Evolutionary conservation across 1,284 basidiomycete genomes (phyloP).

Genomic region (Salmacisia buchloeana): DNA sequence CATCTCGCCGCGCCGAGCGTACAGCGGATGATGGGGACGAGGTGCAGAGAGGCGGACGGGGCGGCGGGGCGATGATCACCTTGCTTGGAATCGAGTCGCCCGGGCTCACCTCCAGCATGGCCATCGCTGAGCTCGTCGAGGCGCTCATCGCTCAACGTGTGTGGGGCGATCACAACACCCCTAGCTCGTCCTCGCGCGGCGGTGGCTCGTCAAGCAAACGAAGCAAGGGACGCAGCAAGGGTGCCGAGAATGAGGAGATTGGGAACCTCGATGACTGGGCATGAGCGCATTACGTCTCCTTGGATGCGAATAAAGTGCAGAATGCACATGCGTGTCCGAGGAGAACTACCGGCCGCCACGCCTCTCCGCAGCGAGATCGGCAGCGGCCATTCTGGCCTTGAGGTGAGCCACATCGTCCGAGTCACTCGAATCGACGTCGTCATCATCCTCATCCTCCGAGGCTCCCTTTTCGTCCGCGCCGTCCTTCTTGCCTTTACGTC

Average conservation of each 20-base stretch:
- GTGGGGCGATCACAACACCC: slow-evolving; percentile 39
- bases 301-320: no score
- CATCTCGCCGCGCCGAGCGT: background rate
- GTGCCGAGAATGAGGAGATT: slow-evolving; percentile 33
- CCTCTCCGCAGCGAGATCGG: no score
- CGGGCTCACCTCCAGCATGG: slow-evolving; percentile 56
- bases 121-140: slow-evolving; percentile 55
- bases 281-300: slow-evolving; percentile 11
- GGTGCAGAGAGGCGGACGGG: background rate
- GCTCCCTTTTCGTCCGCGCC: background rate
- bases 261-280: slow-evolving; percentile 37
- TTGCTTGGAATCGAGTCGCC: slow-evolving; percentile 60
- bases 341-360: no score
- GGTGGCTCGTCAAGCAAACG: no score
- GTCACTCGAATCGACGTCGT: background rate
- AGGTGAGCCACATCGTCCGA: background rate
- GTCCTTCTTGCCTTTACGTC: no score
- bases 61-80: slow-evolving; percentile 37
- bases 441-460: background rate
- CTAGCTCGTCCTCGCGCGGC: no score
- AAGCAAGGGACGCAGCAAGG: slow-evolving; percentile 19
- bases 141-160: slow-evolving; percentile 52
- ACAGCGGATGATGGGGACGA: background rate
- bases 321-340: no score
- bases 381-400: background rate